Evolutionary conservation across 1,284 basidiomycete genomes (phyloP), one percentile per base, ranked within the genome.

Genomic region (Quambalaria eucalypti): DNA sequence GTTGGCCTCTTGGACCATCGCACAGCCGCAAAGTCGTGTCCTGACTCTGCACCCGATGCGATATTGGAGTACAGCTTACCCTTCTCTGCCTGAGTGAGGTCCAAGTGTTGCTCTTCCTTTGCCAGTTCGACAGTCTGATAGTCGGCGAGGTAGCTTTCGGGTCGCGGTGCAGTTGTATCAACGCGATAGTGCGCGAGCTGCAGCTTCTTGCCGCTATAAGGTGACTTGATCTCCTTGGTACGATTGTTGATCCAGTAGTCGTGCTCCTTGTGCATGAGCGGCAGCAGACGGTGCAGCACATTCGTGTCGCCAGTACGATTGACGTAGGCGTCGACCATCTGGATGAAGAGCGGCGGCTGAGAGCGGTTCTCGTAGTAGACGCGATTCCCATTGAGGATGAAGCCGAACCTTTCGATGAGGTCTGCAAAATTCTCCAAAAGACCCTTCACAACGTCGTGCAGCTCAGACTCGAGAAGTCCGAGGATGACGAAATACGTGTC

Each of bases 351-450:
- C 2, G 90, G 90, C 8, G 90, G 90, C 74, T 95, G 90, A 26
- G 88, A 91, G 50, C 90, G 83, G 71, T 92, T 83, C 60, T 93
- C 77, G 77, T 93, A 72, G 65, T 88, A 88, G 49, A 85, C 85
- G 2, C 87, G 81, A 14, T 89, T 90, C 12, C 91, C 91, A 69
- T 95, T 96, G 1, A 90, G 90, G 62, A 96, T 85, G 78, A 93
- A 96, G 0, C 90, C 90, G 54, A 95, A 78, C 71, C 91, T 84
- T 69, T 95, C 90, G 88, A 93, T 90, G 69, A 95, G 91, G 78
- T 93, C 92, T 19, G 58, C 61, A 56, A 69, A 69, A 51, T 71
- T 71, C 21, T 68, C 57, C 26, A 71, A 56, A 19, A 64, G 86
- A 12, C 80, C 83, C 64, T 87, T 87, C 53, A 82, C 87, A 50